Base-by-base conservation (phyloP, 768 basidiomycete genomes). In the Cyathus striatus region DNA sequence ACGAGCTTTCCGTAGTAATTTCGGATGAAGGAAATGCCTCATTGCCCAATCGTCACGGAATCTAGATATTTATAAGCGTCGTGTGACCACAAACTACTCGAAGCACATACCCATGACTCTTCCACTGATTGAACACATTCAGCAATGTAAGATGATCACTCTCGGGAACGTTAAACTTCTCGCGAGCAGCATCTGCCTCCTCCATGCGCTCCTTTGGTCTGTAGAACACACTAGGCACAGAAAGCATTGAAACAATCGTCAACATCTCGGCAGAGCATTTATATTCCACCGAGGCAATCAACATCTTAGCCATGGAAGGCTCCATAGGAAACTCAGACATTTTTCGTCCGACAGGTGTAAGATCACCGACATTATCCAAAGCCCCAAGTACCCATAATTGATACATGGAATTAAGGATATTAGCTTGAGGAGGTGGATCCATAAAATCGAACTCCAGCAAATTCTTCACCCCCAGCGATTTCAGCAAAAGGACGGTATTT, bases 261-360 rank as follows among this genome's bases (percentile, higher is more conserved):
- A 99, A 70, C 90, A 98, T 96, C 69, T 98, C 95, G 5, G 78
- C 69, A 10, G 92, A 94, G 63, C 95, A 98, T 53, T 78, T 81
- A 62, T 92, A 91, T 25, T 96, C 94, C 49, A 95, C 92, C 3
- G 89, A 90, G 23, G 84, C 86, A 56, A 98, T 97, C 44, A 99
- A 73, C 92, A 99, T 98, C 72, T 98, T 98, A 18, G 92, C 93
- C 81, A 99, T 90, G 1, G 90, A 93, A 2, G 95, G 95, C 59
- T 97, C 95, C 94, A 99, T 98, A 3, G 96, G 96, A 65, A 98
- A 98, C 56, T 97, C 92, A 12, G 91, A 94, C 94, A 99, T 98
- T 68, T 96, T 96, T 42, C 89, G 80, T 5, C 96, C 96, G 42
- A 82, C 75, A 2, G 84, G 76, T 2, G 95, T 99, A 48, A 99